Percentiles rank a stretch among this genome's conserved stretches.
phyloP scores from a whole-genome alignment of 306 rosid species.

The Pyrus pyrifolia region DNA sequence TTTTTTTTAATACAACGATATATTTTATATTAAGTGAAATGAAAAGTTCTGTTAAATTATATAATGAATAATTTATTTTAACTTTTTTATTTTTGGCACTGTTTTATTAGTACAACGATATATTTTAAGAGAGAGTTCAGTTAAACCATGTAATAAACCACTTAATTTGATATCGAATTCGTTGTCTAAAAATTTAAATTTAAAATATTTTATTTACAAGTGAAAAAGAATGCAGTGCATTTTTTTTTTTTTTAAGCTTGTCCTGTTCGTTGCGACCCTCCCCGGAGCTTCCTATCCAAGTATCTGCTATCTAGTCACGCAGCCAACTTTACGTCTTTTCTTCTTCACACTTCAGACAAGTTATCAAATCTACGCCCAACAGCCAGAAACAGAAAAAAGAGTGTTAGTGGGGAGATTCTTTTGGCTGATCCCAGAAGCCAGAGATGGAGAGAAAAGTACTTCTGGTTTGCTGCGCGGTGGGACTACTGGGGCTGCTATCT shows the following conservation, averaged over 20 bases:
- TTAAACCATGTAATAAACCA: fast-evolving
- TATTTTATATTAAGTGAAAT: too few species aligned
- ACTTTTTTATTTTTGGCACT: fast-evolving
- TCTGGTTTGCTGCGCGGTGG: constrained; percentile 44
- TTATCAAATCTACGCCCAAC: not conserved
- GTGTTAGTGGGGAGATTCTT: not conserved
- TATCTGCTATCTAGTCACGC: fast-evolving
- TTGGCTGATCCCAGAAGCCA: not conserved
- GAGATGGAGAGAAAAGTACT: constrained; percentile 61
- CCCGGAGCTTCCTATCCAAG: not conserved
- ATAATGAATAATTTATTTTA: too few species aligned
- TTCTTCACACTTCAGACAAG: not conserved
- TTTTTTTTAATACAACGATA: too few species aligned
- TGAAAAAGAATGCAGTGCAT: fast-evolving
- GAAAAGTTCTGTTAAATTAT: fast-evolving
- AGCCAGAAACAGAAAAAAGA: not conserved
- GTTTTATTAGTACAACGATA: too few species aligned
- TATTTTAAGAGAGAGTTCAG: fast-evolving
- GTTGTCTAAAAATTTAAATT: fast-evolving
- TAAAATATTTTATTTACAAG: too few species aligned
- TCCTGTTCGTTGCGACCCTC: too few species aligned
- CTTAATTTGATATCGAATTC: fast-evolving
- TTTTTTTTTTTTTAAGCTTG: too few species aligned
- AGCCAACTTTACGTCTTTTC: constrained; percentile 1
- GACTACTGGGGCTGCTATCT: constrained; percentile 58